These are phyloP conservation scores for Candida tunisiensis DNA, from an alignment of 1,139 yeast genomes.

Conservation along the genomic window DNA sequence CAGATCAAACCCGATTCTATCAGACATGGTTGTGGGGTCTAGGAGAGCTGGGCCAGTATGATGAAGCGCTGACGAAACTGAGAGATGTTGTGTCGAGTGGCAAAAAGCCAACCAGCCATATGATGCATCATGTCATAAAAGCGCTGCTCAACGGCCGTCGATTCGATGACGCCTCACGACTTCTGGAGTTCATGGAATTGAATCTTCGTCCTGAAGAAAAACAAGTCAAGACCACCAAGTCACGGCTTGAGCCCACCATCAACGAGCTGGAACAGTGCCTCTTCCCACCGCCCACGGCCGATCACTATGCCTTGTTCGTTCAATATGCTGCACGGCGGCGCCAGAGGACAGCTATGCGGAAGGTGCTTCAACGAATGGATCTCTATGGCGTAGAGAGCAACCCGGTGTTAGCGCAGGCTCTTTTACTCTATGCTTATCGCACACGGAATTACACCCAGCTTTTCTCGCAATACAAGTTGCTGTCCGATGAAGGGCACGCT, in stretches of 20 bases:
- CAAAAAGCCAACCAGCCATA: too few relatives aligned
- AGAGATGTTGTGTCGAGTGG: too few relatives aligned
- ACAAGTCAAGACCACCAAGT: too few relatives aligned
- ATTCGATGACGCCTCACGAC: constrained; percentile 6
- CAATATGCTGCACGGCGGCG: constrained; percentile 10
- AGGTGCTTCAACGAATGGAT: constrained; percentile 8
- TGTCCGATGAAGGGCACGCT: too few relatives aligned
- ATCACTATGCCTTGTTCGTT: constrained; percentile 10
- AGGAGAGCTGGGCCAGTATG: constrained; percentile 9
- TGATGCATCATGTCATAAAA: constrained; percentile 8
- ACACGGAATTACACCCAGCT: too few relatives aligned
- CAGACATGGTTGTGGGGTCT: constrained; percentile 13
- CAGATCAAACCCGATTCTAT: constrained; percentile 9
- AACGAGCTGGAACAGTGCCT: not conserved
- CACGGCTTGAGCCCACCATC: too few relatives aligned
- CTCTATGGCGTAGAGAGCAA: constrained; percentile 5
- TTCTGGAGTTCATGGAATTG: constrained; percentile 9
- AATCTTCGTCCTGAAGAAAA: too few relatives aligned
- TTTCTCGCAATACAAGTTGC: too few relatives aligned
- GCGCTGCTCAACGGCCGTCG: constrained; percentile 8
- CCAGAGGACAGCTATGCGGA: constrained; percentile 6
- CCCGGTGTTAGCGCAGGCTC: constrained; percentile 7
- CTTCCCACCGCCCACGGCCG: constrained; percentile 7
- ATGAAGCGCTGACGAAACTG: constrained; percentile 9
- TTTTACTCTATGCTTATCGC: constrained; percentile 9